Base-by-base conservation (phyloP, 2,329 filamentous ascomycete species). In the Fusarium anthophilum region DNA sequence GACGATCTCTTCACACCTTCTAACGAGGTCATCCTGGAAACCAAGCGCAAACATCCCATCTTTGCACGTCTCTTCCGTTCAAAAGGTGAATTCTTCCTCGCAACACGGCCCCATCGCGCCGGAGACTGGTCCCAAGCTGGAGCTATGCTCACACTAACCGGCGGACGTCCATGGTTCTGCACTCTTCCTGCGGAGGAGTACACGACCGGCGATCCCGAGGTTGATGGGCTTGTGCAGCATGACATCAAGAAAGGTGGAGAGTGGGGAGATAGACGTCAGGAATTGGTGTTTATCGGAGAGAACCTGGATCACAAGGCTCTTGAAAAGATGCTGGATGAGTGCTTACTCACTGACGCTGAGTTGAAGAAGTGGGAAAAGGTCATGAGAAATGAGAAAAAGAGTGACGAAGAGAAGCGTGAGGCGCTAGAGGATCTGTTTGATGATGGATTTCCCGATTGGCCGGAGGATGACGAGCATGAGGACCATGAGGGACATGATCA, bases 211-310 rank as follows among this genome's bases (percentile, higher is more conserved):
- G 83, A 89, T 60, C 79, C 81, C 0, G 80, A 84, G n/a, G 84
- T 87, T 1, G 83, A 88, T 39, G 82, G 83, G 12, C 86, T 88
- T 0, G 84, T 88, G 18, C 77, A 81, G 47, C 84, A 87, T 63
- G 87, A 89, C 72, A 85, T 89, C 28, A 77, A 82, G 12, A 86
- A 87, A 32, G 87, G 87, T 10, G 89, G 88, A 0, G 86, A 89
- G 66, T 94, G 91, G 91, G 92, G 91, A 2, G 92, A 94, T 74
- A 85, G 92, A 3, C 85, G 92, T 5, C 92, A 94, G 78, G 92
- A 94, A 79, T 79, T 94, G 12, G 92, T 94, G 6, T 92, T 94
- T 69, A 94, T 94, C 65, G 92, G 92, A 0, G 91, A 93, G 80
- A 85, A 86, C 10, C 84, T 94, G 20, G 85, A 93, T 56, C 77